A percentile compares a stretch with the other conserved stretches of the same genome.
Conservation (phyloP, 805 yeast genomes). For the Priceomyces fermenticarens region DNA sequence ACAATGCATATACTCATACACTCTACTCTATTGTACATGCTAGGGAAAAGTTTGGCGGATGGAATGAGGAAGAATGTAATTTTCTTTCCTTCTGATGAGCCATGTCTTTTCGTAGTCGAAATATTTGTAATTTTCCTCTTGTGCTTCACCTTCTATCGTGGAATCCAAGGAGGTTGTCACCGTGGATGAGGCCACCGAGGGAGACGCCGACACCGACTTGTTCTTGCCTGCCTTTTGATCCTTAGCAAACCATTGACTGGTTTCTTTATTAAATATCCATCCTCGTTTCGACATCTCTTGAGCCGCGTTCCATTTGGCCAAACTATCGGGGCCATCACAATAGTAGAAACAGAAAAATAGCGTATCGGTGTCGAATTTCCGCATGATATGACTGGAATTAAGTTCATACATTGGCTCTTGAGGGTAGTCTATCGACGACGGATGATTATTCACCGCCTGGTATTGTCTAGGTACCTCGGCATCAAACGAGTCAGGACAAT, state of each 20-base stretch:
- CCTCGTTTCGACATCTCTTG: constrained; percentile 74
- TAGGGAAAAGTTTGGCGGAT: constrained; percentile 24
- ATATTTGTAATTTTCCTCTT: constrained; percentile 60
- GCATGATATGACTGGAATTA: constrained; percentile 57
- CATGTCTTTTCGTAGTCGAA: constrained; percentile 74
- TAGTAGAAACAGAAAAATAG: constrained; percentile 91
- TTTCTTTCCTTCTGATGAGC: constrained; percentile 45
- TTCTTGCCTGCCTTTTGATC: constrained; percentile 47
- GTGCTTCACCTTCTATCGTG: background rate
- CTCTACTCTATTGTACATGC: no score
- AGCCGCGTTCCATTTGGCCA: constrained; percentile 58
- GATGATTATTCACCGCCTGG: constrained; percentile 78
- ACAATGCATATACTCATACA: no score
- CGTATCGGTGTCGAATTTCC: constrained; percentile 81
- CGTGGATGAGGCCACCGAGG: constrained; percentile 7
- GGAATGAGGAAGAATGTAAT: constrained; percentile 30
- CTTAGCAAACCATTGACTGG: constrained; percentile 78
- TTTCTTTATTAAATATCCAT: constrained; percentile 74
- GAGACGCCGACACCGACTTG: constrained; percentile 19
- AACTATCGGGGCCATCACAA: constrained; percentile 39
- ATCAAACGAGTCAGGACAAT: constrained; percentile 92
- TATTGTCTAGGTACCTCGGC: constrained; percentile 80
- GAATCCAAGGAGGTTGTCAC: constrained; percentile 1
- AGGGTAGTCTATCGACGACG: constrained; percentile 88
- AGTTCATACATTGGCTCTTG: constrained; percentile 73